Conservation (phyloP, 352 stramenopile genomes). For the Phytophthora litchii region DNA sequence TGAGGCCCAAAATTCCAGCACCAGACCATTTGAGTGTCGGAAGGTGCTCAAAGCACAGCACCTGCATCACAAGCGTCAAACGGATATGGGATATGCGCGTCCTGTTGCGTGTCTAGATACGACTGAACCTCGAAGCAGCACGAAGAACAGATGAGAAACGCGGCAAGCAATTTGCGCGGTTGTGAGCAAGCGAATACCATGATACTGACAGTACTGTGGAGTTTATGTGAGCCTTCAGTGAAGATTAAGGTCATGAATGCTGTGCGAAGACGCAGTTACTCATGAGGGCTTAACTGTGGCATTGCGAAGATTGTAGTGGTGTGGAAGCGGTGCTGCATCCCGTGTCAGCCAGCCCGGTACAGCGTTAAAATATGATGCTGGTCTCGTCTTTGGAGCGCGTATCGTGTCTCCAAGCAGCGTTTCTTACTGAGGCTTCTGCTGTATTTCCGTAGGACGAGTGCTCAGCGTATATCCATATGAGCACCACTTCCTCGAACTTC, state of each 20-base stretch:
- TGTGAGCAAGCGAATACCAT: slow-evolving; percentile 6
- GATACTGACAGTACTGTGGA: slow-evolving; percentile 5
- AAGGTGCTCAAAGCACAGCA: not conserved
- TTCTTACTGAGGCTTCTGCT: not conserved
- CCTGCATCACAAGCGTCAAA: slow-evolving; percentile 14
- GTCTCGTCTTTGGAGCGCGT: slow-evolving; percentile 20
- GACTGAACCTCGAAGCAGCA: slow-evolving; percentile 11
- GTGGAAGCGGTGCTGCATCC: slow-evolving; percentile 3
- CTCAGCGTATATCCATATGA: no score
- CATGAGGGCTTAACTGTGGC: slow-evolving; percentile 5
- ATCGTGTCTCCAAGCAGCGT: slow-evolving; percentile 19
- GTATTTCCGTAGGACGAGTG: no score
- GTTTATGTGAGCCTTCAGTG: no score
- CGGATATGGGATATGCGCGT: not conserved
- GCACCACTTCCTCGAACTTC: not conserved
- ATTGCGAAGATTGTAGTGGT: not conserved
- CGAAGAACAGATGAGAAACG: slow-evolving; percentile 31
- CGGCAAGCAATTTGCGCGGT: slow-evolving; percentile 10
- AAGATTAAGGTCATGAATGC: not conserved
- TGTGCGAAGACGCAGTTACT: slow-evolving; percentile 8
- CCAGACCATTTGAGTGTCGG: not conserved
- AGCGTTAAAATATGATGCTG: slow-evolving; percentile 11
- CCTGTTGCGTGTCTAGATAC: slow-evolving; percentile 27
- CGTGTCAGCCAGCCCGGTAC: not conserved
- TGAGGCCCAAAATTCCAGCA: not conserved